Conservation (phyloP, 108 stramenopile species). For the Epithemia pelagica region DNA sequence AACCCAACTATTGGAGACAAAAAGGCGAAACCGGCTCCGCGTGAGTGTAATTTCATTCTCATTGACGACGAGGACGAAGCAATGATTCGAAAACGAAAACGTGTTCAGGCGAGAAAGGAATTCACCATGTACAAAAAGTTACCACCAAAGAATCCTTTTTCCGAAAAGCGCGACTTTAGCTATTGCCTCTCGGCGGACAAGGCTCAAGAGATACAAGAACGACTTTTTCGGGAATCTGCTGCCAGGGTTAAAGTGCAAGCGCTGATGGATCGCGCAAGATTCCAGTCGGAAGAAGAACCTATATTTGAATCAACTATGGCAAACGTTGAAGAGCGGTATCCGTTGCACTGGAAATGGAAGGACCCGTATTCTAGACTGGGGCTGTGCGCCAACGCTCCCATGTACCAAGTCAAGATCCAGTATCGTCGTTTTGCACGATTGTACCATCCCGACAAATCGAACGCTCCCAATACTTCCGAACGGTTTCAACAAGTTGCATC, state of each 20-base stretch:
- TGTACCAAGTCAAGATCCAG: slow-evolving; percentile 21
- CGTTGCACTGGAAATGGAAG: slow-evolving; percentile 31
- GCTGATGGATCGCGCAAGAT: neutral
- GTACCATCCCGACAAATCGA: slow-evolving; percentile 47
- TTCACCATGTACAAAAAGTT: neutral
- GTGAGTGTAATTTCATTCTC: slow-evolving; percentile 1
- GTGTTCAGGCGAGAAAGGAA: neutral
- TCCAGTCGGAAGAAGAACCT: neutral
- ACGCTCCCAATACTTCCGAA: slow-evolving; percentile 15
- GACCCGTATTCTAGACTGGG: slow-evolving; percentile 31
- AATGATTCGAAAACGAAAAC: neutral
- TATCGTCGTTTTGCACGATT: slow-evolving; percentile 27
- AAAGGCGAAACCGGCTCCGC: no score
- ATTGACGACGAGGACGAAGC: slow-evolving; percentile 1
- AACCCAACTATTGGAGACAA: no score
- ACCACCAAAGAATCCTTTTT: neutral
- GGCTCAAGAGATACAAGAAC: slow-evolving; percentile 33
- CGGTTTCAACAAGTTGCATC: slow-evolving; percentile 41
- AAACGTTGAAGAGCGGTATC: slow-evolving; percentile 16
- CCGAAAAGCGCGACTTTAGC: neutral
- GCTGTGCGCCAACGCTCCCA: slow-evolving; percentile 16
- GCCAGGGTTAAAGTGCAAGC: slow-evolving; percentile 16
- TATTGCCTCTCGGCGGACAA: slow-evolving; percentile 16
- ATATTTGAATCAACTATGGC: slow-evolving; percentile 10
- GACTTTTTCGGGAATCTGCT: slow-evolving; percentile 28